phyloP scores from a whole-genome alignment of 139 green algal species.

The Volvox africanus region DNA sequence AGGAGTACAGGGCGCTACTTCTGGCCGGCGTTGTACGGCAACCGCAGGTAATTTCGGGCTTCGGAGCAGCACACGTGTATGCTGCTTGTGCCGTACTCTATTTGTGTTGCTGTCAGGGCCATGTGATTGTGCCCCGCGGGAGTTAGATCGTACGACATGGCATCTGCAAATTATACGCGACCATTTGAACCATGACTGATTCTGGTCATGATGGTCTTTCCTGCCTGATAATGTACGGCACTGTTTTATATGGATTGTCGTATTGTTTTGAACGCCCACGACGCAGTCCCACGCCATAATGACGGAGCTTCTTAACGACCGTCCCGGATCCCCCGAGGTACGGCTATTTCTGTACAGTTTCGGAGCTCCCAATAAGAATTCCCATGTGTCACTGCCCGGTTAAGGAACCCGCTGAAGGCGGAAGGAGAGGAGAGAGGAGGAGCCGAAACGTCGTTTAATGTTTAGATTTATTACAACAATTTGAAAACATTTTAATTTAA shows the following conservation, averaged over 20 bases:
- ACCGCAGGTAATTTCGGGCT: slow-evolving; percentile 20
- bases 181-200: too few species aligned
- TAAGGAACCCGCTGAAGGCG: neutral
- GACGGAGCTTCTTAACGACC: slow-evolving; percentile 40
- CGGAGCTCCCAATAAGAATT: neutral
- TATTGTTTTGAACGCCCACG: neutral
- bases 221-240: neutral
- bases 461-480: too few species aligned
- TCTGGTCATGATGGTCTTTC: too few species aligned
- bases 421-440: neutral
- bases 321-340: slow-evolving; percentile 35
- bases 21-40: slow-evolving; percentile 38
- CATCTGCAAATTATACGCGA: too few species aligned
- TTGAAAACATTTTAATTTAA: neutral
- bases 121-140: neutral
- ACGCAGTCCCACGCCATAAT: slow-evolving; percentile 44
- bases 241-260: too few species aligned
- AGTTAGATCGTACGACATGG: too few species aligned
- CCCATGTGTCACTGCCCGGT: neutral
- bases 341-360: neutral
- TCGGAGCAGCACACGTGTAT: neutral
- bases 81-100: neutral
- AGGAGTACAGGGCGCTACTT: slow-evolving; percentile 42
- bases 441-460: neutral
- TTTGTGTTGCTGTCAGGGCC: neutral